Evolutionary conservation across 371 early-diverging fungal genomes (phyloP).

Genomic region (Rhizopus sp.): DNA sequence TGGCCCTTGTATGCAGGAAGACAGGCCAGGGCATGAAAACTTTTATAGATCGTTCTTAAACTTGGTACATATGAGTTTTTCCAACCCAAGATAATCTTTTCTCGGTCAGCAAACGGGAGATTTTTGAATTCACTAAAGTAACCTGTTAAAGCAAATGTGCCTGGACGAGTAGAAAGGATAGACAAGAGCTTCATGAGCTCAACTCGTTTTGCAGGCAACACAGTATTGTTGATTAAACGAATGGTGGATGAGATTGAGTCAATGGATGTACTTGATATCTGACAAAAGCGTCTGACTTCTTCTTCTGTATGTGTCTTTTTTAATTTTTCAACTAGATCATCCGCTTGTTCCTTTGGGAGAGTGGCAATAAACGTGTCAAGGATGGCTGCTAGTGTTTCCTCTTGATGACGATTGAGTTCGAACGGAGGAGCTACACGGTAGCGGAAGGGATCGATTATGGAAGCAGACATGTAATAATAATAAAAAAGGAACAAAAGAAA

Average conservation of each 20-base stretch:
- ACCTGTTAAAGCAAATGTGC: conserved; percentile 61
- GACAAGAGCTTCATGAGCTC: conserved; percentile 34
- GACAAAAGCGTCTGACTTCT: conserved; percentile 17
- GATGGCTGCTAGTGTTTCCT: conserved; percentile 15
- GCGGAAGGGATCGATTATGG: conserved; percentile 17
- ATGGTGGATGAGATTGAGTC: conserved; percentile 16
- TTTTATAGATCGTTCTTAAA: conserved; percentile 45
- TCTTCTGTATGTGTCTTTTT: conserved; percentile 20
- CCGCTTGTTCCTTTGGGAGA: conserved; percentile 21
- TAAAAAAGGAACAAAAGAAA: background rate
- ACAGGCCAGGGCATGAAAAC: conserved; percentile 29
- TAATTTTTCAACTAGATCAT: conserved; percentile 17
- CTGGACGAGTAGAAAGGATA: conserved; percentile 43
- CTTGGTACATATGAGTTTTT: conserved; percentile 48
- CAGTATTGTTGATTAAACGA: conserved; percentile 29
- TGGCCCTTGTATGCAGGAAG: conserved; percentile 26
- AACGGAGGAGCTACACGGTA: conserved; percentile 6
- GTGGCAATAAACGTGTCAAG: conserved; percentile 22
- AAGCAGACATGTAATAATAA: background rate
- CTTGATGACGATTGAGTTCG: conserved; percentile 9
- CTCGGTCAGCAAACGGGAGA: conserved; percentile 49
- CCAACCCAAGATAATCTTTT: conserved; percentile 48
- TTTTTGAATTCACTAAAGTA: conserved; percentile 49
- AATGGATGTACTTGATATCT: conserved; percentile 8
- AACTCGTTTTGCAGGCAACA: conserved; percentile 37